phyloP scores from a whole-genome alignment of 2,329 filamentous ascomycete species.

The Neurospora crassa region DNA sequence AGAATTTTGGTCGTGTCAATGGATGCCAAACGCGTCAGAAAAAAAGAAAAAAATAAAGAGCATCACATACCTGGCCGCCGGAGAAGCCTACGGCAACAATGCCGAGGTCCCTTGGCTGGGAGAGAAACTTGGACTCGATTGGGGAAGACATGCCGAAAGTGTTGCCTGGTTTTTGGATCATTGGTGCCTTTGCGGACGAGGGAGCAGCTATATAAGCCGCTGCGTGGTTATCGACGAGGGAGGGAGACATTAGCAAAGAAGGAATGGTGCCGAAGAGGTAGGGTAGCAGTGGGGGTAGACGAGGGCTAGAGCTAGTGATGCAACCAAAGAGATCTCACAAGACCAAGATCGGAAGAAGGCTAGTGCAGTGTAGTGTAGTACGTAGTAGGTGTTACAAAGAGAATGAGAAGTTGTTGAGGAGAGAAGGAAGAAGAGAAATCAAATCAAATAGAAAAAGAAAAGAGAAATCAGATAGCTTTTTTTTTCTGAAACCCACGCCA shows the following conservation, averaged over 20 bases:
- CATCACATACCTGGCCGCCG: slow-evolving; percentile 70
- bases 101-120: slow-evolving; percentile 69
- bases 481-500: background rate
- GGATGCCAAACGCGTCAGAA: background rate
- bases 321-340: background rate
- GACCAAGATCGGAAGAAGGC: background rate
- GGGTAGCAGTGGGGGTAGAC: background rate
- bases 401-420: background rate
- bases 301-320: background rate
- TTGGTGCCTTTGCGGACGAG: slow-evolving; percentile 2
- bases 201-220: slow-evolving; percentile 4
- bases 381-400: background rate
- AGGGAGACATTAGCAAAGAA: slow-evolving; percentile 15
- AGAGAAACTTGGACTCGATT: slow-evolving; percentile 65
- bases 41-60: background rate
- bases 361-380: background rate
- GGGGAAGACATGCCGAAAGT: slow-evolving; percentile 38
- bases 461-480: background rate
- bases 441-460: background rate
- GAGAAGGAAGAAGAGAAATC: background rate
- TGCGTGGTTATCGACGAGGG: slow-evolving; percentile 10
- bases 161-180: slow-evolving; percentile 5
- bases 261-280: background rate
- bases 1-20: background rate
- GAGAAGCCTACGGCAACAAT: slow-evolving; percentile 94